Conservation (phyloP, 2,329 filamentous ascomycete species). For the Phialemoniopsis sp. region DNA sequence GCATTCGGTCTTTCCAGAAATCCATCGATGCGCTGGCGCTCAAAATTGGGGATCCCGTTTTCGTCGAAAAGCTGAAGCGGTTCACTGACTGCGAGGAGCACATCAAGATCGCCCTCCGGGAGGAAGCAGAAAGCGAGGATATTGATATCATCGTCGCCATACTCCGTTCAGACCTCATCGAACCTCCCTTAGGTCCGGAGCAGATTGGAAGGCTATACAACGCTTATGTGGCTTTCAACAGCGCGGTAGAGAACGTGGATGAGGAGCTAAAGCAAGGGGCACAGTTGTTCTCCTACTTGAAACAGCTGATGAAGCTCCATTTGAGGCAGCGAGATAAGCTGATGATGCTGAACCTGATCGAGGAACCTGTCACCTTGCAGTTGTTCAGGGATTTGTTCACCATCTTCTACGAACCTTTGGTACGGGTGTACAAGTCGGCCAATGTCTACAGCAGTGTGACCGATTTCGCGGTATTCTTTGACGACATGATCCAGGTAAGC, state of each 20-base stretch:
- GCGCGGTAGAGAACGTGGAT: slow-evolving; percentile 85
- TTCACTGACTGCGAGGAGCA: slow-evolving; percentile 75
- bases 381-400: slow-evolving; percentile 95
- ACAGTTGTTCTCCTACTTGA: slow-evolving; percentile 88
- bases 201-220: slow-evolving; percentile 88
- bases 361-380: slow-evolving; percentile 95
- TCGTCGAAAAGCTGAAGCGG: slow-evolving; percentile 75
- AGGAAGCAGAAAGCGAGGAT: slow-evolving; percentile 68
- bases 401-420: slow-evolving; percentile 97
- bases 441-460: slow-evolving; percentile 98
- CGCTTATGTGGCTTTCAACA: slow-evolving; percentile 94
- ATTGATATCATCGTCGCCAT: slow-evolving; percentile 85
- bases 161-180: slow-evolving; percentile 71
- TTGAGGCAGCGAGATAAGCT: slow-evolving; percentile 89
- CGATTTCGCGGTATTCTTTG: slow-evolving; percentile 88
- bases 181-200: slow-evolving; percentile 64
- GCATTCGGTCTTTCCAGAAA: slow-evolving; percentile 80
- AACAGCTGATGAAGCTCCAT: slow-evolving; percentile 89
- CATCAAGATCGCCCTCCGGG: slow-evolving; percentile 68
- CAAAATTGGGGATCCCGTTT: slow-evolving; percentile 77
- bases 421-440: slow-evolving; percentile 96
- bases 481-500: slow-evolving; percentile 80
- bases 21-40: slow-evolving; percentile 73
- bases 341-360: slow-evolving; percentile 95
- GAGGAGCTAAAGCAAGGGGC: slow-evolving; percentile 85